phyloP scores from a whole-genome alignment of 495 filamentous ascomycete genomes.

The Penicillium manginii region DNA sequence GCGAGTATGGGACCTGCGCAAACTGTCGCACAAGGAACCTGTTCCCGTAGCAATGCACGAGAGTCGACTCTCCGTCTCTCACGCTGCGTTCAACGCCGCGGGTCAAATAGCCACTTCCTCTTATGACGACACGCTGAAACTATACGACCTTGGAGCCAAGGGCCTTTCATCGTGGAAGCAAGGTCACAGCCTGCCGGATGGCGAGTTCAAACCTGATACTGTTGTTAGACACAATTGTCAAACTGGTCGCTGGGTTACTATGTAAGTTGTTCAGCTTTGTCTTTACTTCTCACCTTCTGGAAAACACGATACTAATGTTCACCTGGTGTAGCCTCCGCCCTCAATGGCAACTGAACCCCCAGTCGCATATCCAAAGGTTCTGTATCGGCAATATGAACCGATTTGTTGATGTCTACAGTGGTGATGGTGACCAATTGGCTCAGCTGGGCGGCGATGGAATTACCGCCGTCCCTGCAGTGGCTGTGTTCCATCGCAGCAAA shows the following conservation, averaged over 20 bases:
- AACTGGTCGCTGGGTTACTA: conserved; percentile 81
- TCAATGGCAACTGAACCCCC: conserved; percentile 85
- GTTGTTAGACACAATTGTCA: conserved; percentile 91
- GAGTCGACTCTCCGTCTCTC: conserved; percentile 82
- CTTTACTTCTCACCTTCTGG: not conserved
- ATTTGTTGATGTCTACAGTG: conserved; percentile 87
- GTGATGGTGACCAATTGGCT: conserved; percentile 82
- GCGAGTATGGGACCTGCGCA: conserved; percentile 91
- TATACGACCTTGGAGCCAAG: conserved; percentile 75
- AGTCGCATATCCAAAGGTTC: conserved; percentile 78
- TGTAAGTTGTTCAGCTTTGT: conserved; percentile 48
- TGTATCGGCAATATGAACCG: conserved; percentile 98
- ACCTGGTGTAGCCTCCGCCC: conserved; percentile 73
- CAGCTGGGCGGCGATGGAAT: conserved; percentile 89
- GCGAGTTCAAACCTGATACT: conserved; percentile 69
- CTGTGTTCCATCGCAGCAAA: conserved; percentile 82
- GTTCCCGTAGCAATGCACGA: conserved; percentile 78
- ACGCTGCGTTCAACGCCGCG: conserved; percentile 81
- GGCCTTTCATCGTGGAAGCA: conserved; percentile 60
- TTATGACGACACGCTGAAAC: conserved; percentile 94
- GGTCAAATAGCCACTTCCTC: conserved; percentile 88
- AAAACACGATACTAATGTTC: conserved; percentile 2
- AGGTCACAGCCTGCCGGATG: conserved; percentile 59
- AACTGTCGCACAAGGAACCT: conserved; percentile 66
- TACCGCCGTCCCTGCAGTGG: conserved; percentile 91